phyloP scores from a whole-genome alignment of 148 eudicot genomes.

The Agrostemma githago region DNA sequence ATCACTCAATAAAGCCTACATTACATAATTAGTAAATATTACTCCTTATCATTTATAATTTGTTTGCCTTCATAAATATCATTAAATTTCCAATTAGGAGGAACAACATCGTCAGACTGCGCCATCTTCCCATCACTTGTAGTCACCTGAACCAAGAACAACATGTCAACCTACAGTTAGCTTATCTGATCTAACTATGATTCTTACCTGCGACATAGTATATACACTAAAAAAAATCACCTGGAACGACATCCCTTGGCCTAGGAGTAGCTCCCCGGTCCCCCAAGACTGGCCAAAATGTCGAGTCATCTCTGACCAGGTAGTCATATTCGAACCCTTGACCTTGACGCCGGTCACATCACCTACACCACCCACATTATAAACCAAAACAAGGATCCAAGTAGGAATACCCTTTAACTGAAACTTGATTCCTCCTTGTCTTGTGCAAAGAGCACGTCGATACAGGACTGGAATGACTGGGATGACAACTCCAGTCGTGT shows the following conservation, averaged over 20 bases:
- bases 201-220: no score
- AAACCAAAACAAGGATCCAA: constrained; percentile 30
- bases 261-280: background rate
- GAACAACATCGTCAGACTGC: constrained; percentile 24
- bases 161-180: no score
- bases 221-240: no score
- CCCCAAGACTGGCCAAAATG: constrained; percentile 36
- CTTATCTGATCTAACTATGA: no score
- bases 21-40: background rate
- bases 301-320: constrained; percentile 25
- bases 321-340: constrained; percentile 25
- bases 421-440: constrained; percentile 31
- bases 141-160: constrained; percentile 22
- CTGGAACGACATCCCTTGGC: constrained; percentile 29
- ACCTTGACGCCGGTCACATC: constrained; percentile 26
- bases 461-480: constrained; percentile 36
- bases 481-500: constrained; percentile 30
- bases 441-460: constrained; percentile 22
- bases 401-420: constrained; percentile 25
- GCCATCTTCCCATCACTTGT: constrained; percentile 29
- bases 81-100: constrained; percentile 23
- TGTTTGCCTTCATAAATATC: constrained; percentile 26
- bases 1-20: background rate
- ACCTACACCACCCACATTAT: constrained; percentile 37
- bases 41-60: background rate